Percentiles rank a stretch among this genome's conserved stretches.
Evolutionary conservation across 371 early-diverging fungal species (phyloP).

Genomic region (Dinochytrium kinnereticum): DNA sequence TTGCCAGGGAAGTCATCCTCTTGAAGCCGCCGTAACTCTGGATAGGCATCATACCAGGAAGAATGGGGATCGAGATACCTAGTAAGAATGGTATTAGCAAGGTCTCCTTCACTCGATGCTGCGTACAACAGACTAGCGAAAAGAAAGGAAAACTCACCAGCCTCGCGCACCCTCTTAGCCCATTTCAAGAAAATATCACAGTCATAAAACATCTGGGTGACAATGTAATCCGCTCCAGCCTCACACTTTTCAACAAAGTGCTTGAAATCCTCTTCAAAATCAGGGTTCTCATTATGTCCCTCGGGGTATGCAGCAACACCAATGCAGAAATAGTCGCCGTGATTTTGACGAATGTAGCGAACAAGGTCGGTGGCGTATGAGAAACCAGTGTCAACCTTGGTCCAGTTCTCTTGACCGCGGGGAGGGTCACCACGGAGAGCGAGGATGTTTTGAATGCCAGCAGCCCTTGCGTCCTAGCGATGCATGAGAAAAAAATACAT

Average conservation of each 20-base stretch:
- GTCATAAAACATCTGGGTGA: constrained; percentile 96
- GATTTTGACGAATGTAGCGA: constrained; percentile 82
- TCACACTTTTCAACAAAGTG: constrained; percentile 87
- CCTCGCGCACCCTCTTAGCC: constrained; percentile 73
- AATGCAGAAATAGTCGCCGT: constrained; percentile 95
- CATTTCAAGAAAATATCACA: constrained; percentile 81
- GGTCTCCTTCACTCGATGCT: too few species aligned
- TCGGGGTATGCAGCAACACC: constrained; percentile 93
- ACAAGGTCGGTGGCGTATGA: constrained; percentile 85
- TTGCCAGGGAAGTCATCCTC: constrained; percentile 84
- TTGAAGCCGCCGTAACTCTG: constrained; percentile 91
- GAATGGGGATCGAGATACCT: constrained; percentile 85
- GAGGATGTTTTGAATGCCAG: constrained; percentile 94
- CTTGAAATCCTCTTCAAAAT: constrained; percentile 75
- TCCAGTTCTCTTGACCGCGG: constrained; percentile 82
- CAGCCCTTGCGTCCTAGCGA: constrained; percentile 87
- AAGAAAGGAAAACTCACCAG: constrained; percentile 45
- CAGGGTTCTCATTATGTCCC: constrained; percentile 80
- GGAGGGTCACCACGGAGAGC: constrained; percentile 96
- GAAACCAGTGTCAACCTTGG: constrained; percentile 80
- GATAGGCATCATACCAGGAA: constrained; percentile 96
- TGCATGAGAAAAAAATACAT: constrained; percentile 39
- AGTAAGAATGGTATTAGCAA: too few species aligned
- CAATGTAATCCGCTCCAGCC: constrained; percentile 89
- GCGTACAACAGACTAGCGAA: background rate